These are phyloP conservation scores for Anacardium occidentale DNA, from an alignment of 345 rosid genomes.

Conservation along the genomic window DNA sequence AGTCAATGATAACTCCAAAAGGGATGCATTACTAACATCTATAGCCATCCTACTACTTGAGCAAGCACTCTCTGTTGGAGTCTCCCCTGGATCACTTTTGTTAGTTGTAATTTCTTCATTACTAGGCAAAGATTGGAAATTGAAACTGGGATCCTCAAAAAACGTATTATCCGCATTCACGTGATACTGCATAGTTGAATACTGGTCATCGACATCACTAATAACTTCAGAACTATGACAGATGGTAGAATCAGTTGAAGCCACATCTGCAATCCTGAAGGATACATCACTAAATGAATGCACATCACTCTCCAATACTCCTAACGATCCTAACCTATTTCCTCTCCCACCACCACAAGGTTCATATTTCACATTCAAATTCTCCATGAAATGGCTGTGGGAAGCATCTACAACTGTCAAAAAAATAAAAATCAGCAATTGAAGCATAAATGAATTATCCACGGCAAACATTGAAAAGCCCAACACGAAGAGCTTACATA, in stretches of 20 bases:
- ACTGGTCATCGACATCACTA: conserved; percentile 33
- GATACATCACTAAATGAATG: conserved; percentile 14
- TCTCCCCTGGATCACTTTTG: conserved; percentile 41
- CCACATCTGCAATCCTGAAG: conserved; percentile 26
- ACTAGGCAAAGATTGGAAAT: conserved; percentile 28
- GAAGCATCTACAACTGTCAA: conserved; percentile 44
- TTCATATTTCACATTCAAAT: conserved; percentile 21
- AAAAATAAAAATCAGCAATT: conserved; percentile 27
- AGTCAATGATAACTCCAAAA: conserved; percentile 31
- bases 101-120: conserved; percentile 37
- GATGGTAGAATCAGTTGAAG: conserved; percentile 35
- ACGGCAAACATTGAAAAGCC: conserved; percentile 14
- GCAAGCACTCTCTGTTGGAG: conserved; percentile 39
- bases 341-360: conserved; percentile 16
- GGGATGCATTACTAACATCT: conserved; percentile 33
- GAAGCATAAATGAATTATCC: conserved; percentile 9
- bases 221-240: conserved; percentile 37
- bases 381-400: conserved; percentile 22
- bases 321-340: conserved; percentile 27
- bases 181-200: conserved; percentile 32
- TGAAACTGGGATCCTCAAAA: conserved; percentile 30
- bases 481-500: conserved; percentile 25
- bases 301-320: conserved; percentile 26
- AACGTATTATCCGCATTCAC: conserved; percentile 20
- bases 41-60: conserved; percentile 31